Percentiles rank a stretch among this genome's conserved stretches.
These are phyloP conservation scores for Coemansia sp. DNA, from an alignment of 192 early-diverging fungal species.

Conservation along the genomic window DNA sequence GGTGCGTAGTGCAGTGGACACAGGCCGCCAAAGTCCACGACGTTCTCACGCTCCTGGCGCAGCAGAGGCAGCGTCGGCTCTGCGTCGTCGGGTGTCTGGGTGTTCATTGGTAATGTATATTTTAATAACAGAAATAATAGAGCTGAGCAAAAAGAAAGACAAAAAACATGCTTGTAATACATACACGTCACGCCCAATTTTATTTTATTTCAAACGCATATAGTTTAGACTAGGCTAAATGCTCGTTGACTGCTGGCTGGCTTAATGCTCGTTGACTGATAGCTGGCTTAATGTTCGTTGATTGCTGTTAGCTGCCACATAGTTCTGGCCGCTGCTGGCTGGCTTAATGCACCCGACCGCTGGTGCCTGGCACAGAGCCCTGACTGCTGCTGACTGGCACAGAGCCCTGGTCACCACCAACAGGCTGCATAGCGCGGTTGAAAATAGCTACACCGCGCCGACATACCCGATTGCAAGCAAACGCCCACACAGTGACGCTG, in stretches of 20 bases:
- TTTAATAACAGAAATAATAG: neutral
- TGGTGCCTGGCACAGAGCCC: neutral
- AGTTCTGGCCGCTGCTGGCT: too few relatives aligned
- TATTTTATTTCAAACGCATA: too few relatives aligned
- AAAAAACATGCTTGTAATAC: neutral
- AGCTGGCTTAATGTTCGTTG: too few relatives aligned
- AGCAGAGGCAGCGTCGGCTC: constrained; percentile 12
- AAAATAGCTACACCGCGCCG: constrained; percentile 41
- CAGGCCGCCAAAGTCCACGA: constrained; percentile 35
- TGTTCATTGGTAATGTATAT: neutral
- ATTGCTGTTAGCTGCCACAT: too few relatives aligned
- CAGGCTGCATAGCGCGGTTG: constrained; percentile 12
- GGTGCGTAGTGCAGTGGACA: constrained; percentile 33
- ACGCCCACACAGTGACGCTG: constrained; percentile 75
- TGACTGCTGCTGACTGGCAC: neutral
- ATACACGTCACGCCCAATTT: too few relatives aligned
- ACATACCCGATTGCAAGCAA: constrained; percentile 66
- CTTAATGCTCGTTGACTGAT: too few relatives aligned
- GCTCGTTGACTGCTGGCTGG: too few relatives aligned
- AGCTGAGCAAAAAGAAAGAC: neutral
- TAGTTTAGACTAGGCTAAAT: too few relatives aligned
- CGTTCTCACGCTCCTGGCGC: constrained; percentile 16
- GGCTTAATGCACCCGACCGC: too few relatives aligned
- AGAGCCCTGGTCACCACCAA: neutral
- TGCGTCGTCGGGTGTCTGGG: neutral